phyloP scores from a whole-genome alignment of 768 basidiomycete genomes.

The Suillus clintonianus region DNA sequence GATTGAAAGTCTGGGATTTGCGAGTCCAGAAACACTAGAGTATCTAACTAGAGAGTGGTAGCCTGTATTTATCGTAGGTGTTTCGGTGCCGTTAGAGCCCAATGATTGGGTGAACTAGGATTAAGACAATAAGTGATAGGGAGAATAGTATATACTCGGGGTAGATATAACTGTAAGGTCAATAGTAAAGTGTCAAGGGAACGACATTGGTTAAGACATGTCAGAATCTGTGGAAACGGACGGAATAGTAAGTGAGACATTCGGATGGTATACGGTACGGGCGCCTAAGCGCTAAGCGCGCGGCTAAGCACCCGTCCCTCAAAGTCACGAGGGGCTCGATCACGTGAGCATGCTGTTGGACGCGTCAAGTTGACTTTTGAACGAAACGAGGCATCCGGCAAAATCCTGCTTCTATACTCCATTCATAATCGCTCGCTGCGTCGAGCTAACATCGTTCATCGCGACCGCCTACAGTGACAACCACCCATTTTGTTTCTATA shows the following conservation, averaged over 20 bases:
- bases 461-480: background rate
- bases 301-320: no score
- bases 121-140: no score
- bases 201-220: no score
- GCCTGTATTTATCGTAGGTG: no score
- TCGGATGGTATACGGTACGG: no score
- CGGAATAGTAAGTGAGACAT: no score
- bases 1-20: background rate
- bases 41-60: background rate
- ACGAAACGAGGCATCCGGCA: background rate
- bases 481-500: background rate
- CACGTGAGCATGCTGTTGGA: background rate
- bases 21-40: background rate
- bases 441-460: background rate
- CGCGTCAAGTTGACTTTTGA: constrained; percentile 6
- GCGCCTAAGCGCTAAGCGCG: no score
- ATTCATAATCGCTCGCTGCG: background rate
- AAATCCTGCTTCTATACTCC: background rate
- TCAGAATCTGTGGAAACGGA: no score
- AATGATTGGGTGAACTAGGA: background rate
- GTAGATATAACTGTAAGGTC: no score
- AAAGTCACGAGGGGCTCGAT: background rate
- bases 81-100: background rate
- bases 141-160: no score
- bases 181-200: no score